Conservation (phyloP, 345 rosid genomes). For the Eucalyptus victrix region DNA sequence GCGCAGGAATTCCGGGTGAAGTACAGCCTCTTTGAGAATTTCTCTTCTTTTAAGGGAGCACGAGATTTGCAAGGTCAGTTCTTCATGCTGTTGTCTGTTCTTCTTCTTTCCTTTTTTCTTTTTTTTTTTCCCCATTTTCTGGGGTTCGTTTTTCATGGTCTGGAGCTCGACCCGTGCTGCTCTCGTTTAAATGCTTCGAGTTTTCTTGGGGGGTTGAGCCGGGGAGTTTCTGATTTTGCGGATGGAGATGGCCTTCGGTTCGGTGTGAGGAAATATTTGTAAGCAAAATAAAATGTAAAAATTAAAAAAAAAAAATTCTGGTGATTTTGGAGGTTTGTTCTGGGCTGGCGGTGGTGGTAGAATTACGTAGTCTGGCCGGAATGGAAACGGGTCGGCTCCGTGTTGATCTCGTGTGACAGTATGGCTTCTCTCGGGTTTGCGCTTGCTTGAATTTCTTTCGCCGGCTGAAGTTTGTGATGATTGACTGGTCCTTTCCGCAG, state of each 20-base stretch:
- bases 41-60: background rate
- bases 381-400: background rate
- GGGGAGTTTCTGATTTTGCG: background rate
- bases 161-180: background rate
- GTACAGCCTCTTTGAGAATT: background rate
- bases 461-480: background rate
- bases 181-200: background rate
- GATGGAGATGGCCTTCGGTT: background rate
- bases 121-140: background rate
- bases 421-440: background rate
- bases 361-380: background rate
- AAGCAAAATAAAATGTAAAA: background rate
- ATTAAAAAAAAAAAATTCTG: background rate
- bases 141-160: background rate
- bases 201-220: background rate
- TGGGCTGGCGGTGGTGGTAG: background rate
- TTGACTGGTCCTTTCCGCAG: background rate
- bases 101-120: background rate
- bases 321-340: background rate
- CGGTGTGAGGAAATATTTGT: background rate
- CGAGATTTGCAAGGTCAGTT: background rate
- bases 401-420: background rate
- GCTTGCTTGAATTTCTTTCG: background rate
- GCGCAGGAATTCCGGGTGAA: background rate
- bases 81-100: background rate